Evolutionary conservation across 208 protist genomes (phyloP).

Genomic region (Leishmania aethiopica): DNA sequence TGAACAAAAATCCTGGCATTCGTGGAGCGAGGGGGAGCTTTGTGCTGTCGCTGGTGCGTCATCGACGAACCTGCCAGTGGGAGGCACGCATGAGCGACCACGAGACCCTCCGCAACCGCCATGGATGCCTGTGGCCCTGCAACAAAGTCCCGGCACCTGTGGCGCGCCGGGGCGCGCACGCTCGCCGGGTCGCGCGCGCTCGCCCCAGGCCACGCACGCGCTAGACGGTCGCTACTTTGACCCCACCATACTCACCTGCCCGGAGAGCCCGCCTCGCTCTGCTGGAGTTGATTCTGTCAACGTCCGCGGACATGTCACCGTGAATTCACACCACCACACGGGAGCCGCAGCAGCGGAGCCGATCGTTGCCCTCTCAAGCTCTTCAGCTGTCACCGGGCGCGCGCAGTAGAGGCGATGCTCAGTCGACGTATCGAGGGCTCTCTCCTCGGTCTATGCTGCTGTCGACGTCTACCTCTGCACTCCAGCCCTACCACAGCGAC

Average conservation of each 20-base stretch:
- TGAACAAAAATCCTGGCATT: not conserved
- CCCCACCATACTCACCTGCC: conserved; percentile 14
- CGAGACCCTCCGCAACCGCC: not conserved
- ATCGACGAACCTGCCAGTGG: not conserved
- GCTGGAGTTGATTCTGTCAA: not conserved
- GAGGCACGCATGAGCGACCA: not conserved
- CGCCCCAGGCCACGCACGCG: conserved; percentile 26
- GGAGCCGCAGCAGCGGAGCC: not conserved
- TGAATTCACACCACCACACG: not conserved
- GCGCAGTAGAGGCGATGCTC: not conserved
- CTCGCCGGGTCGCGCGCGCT: conserved; percentile 30
- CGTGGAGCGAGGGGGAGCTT: not conserved
- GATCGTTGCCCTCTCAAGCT: not conserved
- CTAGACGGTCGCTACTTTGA: conserved; percentile 36
- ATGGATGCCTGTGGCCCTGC: not conserved
- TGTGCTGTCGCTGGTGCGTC: not conserved
- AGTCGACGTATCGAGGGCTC: not conserved
- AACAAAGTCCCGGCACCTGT: not conserved
- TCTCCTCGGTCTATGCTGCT: not conserved
- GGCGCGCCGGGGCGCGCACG: conserved; percentile 13
- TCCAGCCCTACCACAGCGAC: not conserved
- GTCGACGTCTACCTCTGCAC: not conserved
- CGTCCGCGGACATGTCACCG: not conserved
- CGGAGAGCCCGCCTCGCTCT: not conserved
- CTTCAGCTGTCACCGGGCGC: not conserved